Evolutionary conservation across 164 flowering plant species (phyloP), one percentile per base, ranked within the genome.

Genomic region (Chloranthus sessilifolius): DNA sequence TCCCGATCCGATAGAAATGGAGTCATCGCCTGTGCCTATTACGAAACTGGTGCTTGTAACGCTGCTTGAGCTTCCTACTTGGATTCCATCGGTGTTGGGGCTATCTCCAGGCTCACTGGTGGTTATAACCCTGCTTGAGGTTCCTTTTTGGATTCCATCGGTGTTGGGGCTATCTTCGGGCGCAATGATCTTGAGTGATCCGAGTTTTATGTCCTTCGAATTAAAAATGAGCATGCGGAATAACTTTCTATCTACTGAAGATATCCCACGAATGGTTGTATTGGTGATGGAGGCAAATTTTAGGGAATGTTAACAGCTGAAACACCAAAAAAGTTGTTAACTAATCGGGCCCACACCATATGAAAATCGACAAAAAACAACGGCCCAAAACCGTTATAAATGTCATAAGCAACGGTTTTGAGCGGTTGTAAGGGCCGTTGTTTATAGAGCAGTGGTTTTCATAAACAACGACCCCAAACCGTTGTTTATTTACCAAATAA

Each of bases 31-130:
- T 4, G 75, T 67, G 11, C 39, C 63, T 2, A 77, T 77, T 16
- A 5, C 4, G 7, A 65, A 16, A 8, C 36, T 17, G 0, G 38
- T 1, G 1, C 74, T 64, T n/a, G 7, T 55, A 8, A 74, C 59
- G 9, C 39, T 44, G 2, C n/a, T 39, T 1, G 66, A 70, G 22
- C n/a, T 9, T 1, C 66, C 74, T 22, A 78, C 50, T 35, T 52
- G 77, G 22, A 74, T 68, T 0, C 83, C 80, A 30, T 78, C 80
- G 0, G 83, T 78, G 72, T 74, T 74, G 4, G 69, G 77, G 41
- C 80, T 70, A 9, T 60, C 22, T 0, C 12, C 64, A 1, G 83
- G 80, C 1, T 77, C 77, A 1, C 25, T 19, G 5, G 72, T 41
- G 0, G 19, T 48, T 1, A 70, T 19, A 2, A 50, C n/a, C n/a